Percentiles rank a stretch among this genome's conserved stretches.
These are phyloP conservation scores for Fusarium vanettenii DNA, from an alignment of 2,329 filamentous ascomycete genomes.

Conservation along the genomic window DNA sequence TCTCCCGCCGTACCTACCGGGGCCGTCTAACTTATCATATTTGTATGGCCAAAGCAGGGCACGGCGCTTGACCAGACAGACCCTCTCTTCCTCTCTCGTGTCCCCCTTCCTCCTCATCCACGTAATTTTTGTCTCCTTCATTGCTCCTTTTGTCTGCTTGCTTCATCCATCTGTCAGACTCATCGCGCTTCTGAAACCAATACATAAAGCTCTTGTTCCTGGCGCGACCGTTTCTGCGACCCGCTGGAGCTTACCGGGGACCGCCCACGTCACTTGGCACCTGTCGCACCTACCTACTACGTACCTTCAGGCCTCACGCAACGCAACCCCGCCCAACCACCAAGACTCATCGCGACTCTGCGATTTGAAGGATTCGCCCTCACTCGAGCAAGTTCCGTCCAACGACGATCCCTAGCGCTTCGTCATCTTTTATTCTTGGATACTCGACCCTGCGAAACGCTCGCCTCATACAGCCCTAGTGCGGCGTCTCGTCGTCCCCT, in stretches of 20 bases:
- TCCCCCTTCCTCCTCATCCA: background rate
- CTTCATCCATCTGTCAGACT: background rate
- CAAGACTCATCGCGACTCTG: conserved; percentile 10
- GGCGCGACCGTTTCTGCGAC: conserved; percentile 47
- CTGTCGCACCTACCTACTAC: background rate
- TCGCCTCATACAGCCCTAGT: conserved; percentile 14
- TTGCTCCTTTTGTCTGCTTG: conserved; percentile 3
- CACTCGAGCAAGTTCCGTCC: conserved; percentile 20
- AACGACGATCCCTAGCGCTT: conserved; percentile 1
- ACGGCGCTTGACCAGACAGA: conserved; percentile 29
- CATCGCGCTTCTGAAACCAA: conserved; percentile 9
- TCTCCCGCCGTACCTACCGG: background rate
- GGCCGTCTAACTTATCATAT: background rate
- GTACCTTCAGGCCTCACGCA: conserved; percentile 16
- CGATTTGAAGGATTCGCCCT: conserved; percentile 4
- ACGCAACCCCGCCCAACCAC: conserved; percentile 40
- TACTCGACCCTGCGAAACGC: conserved; percentile 3
- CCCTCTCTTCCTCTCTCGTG: conserved; percentile 15
- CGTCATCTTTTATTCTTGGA: conserved; percentile 7
- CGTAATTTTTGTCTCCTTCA: conserved; percentile 2
- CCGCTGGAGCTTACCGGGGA: conserved; percentile 35
- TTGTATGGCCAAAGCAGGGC: background rate
- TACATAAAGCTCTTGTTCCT: conserved; percentile 33
- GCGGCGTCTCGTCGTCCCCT: conserved; percentile 3
- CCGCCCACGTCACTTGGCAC: conserved; percentile 24